Base-by-base conservation (phyloP, 208 protist species). In the Naegleria lovaniensis region DNA sequence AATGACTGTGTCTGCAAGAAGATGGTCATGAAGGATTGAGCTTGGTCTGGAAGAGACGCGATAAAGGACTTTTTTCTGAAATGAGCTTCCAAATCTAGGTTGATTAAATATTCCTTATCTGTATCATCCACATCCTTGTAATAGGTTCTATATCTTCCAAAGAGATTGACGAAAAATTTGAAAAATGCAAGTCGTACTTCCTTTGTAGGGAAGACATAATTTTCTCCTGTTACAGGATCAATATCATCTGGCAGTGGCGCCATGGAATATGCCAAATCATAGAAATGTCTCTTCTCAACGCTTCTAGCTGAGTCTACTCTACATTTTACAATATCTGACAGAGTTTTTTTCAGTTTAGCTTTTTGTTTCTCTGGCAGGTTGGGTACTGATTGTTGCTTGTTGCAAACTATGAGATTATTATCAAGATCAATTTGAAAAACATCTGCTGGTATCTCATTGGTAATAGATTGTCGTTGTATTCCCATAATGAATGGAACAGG, bases 1-100 rank as follows among this genome's bases (percentile, higher is more conserved):
- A 93, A 93, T 0, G 76, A 51, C 67, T 93, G 92, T 41, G 92
- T 92, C 5, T 93, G 75, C 6, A 93, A 33, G 48, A 93, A 51
- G 11, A 41, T n/a, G 36, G 38, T 11, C 52, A 93, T 29, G 19
- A 93, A 93, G 6, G 85, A 33, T n/a, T 41, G 9, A 38, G 76
- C 88, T 25, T n/a, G 25, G 9, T 84, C 75, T 86, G 51, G 39
- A 43, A 40, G 88, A 38, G 1, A 15, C 0, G 11, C 7, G 15
- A 76, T 90, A 29, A 90, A 90, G 16, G 9, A 6, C 13, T 76
- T 39, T 29, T 84, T 90, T 36, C 75, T 58, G 22, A 90, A 90
- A 29, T 33, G 22, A 22, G 7, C 3, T 38, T 90, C 52, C 13
- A 39, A 39, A 39, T 88, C 41, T 3, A 85, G 40, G 36, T 43